These are phyloP conservation scores for Linum lewisii DNA, from an alignment of 345 rosid genomes.

Conservation along the genomic window DNA sequence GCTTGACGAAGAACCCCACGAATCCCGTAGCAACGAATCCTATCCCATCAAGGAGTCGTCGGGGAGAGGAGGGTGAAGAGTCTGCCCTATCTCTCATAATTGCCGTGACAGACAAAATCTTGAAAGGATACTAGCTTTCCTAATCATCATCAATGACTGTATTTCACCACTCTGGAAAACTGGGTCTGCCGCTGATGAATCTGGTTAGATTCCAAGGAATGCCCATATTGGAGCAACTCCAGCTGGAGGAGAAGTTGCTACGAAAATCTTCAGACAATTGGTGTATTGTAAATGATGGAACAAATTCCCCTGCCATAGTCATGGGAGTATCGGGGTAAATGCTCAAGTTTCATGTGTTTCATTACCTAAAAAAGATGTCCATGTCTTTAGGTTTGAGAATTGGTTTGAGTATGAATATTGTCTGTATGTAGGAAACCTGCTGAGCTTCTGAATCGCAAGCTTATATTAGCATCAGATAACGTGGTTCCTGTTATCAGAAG, in stretches of 20 bases:
- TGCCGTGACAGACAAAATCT: too few species aligned
- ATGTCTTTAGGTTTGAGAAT: neutral
- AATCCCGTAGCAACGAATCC: too few species aligned
- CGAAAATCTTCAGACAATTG: constrained; percentile 65
- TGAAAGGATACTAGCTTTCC: too few species aligned
- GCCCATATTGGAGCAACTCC: constrained; percentile 61
- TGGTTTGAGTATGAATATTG: constrained; percentile 4
- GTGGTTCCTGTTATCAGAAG: constrained; percentile 64
- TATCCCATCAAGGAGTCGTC: too few species aligned
- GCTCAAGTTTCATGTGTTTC: too few species aligned
- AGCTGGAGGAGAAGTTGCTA: constrained; percentile 63
- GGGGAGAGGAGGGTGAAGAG: too few species aligned
- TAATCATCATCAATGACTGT: neutral
- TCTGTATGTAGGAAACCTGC: constrained; percentile 50
- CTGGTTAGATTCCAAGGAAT: constrained; percentile 47
- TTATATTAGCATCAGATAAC: constrained; percentile 34
- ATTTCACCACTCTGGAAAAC: constrained; percentile 18
- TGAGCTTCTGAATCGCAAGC: constrained; percentile 56
- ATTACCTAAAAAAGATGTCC: too few species aligned
- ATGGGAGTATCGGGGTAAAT: constrained; percentile 89
- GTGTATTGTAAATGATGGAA: constrained; percentile 79
- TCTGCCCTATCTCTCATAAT: too few species aligned
- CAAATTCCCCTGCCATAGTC: constrained; percentile 55
- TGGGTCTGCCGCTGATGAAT: constrained; percentile 57
- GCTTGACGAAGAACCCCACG: too few species aligned